These are phyloP conservation scores for Candida silvicultrix DNA, from an alignment of 805 yeast genomes.

Conservation along the genomic window DNA sequence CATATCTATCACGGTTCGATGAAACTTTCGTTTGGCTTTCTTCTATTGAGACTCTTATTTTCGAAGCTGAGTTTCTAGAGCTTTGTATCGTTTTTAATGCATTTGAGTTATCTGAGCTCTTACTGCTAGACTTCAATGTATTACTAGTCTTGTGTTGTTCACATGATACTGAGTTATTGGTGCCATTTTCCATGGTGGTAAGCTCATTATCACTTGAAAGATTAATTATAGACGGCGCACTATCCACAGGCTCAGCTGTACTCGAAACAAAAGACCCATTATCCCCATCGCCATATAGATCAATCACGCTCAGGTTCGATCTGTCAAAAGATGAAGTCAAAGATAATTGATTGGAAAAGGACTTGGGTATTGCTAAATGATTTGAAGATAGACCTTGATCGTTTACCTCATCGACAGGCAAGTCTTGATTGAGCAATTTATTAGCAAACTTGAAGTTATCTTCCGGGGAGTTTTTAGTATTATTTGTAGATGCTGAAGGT, in stretches of 20 bases:
- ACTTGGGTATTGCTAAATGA: not conserved
- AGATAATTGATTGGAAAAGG: not conserved
- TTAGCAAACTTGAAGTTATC: not conserved
- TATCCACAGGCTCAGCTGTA: not conserved
- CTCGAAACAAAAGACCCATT: conserved; percentile 7
- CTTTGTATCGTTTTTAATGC: conserved; percentile 3
- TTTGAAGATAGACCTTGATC: not conserved
- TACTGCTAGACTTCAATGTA: not conserved
- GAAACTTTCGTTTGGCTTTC: not conserved
- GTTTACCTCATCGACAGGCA: not conserved
- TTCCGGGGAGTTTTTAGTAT: not conserved
- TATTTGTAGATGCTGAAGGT: not conserved
- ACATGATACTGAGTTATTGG: not conserved
- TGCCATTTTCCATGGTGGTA: not conserved
- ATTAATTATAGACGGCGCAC: not conserved
- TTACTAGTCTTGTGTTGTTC: too few species aligned
- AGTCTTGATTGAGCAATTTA: not conserved
- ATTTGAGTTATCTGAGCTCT: not conserved
- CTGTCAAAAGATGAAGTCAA: conserved; percentile 12
- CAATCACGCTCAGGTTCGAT: conserved; percentile 29
- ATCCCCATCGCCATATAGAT: conserved; percentile 30
- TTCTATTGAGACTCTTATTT: conserved; percentile 12
- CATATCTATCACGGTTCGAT: conserved; percentile 64
- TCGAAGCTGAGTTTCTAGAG: conserved; percentile 7
- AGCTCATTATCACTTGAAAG: not conserved